Conservation (phyloP, 352 stramenopile species). For the Lagenidium giganteum region DNA sequence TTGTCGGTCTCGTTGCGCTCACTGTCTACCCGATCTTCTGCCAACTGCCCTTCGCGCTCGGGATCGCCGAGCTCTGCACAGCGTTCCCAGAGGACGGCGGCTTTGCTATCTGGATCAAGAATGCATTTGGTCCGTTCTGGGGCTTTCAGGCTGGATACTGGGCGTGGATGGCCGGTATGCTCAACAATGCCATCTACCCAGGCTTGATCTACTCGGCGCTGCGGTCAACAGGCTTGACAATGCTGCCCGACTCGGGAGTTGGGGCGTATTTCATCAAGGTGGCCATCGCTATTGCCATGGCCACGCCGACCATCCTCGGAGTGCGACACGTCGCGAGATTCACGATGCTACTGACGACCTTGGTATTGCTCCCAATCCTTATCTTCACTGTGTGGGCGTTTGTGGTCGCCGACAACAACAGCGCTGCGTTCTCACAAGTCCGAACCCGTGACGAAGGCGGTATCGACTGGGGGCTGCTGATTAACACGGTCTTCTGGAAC, state of each 20-base stretch:
- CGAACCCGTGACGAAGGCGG: slow-evolving; percentile 13
- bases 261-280: slow-evolving; percentile 30
- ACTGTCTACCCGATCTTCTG: slow-evolving; percentile 61
- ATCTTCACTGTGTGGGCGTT: slow-evolving; percentile 46
- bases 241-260: slow-evolving; percentile 13
- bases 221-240: slow-evolving; percentile 22
- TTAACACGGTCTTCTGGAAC: slow-evolving; percentile 95
- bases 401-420: slow-evolving; percentile 14
- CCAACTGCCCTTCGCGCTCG: too few relatives aligned
- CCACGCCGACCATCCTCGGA: slow-evolving; percentile 33
- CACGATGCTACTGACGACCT: slow-evolving; percentile 17
- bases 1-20: slow-evolving; percentile 70
- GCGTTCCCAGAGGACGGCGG: slow-evolving; percentile 83
- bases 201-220: slow-evolving; percentile 21
- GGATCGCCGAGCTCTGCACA: slow-evolving; percentile 87
- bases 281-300: slow-evolving; percentile 24
- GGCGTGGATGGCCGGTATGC: slow-evolving; percentile 70
- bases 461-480: slow-evolving; percentile 70
- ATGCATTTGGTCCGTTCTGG: slow-evolving; percentile 86
- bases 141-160: slow-evolving; percentile 67
- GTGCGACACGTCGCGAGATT: slow-evolving; percentile 24
- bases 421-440: slow-evolving; percentile 24
- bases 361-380: slow-evolving; percentile 35
- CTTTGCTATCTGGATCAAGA: slow-evolving; percentile 85
- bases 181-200: slow-evolving; percentile 51